Evolutionary conservation across 2,329 filamentous ascomycete genomes (phyloP).

Genomic region (Fusarium temperatum): DNA sequence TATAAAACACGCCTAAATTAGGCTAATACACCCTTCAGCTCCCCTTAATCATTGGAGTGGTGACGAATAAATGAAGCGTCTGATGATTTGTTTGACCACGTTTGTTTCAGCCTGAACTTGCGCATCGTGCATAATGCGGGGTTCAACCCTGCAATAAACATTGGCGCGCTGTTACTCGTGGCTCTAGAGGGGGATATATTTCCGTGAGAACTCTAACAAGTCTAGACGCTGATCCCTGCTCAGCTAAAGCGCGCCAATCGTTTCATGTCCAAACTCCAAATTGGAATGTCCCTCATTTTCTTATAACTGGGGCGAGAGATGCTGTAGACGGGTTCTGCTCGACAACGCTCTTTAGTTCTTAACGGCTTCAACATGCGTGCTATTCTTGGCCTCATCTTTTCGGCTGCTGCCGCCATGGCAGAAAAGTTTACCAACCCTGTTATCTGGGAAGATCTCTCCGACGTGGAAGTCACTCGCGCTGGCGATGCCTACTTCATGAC

Average conservation of each 20-base stretch:
- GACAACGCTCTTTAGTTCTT: not conserved
- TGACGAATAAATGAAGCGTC: not conserved
- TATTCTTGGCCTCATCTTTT: conserved; percentile 4
- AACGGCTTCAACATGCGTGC: conserved; percentile 3
- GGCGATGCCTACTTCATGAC: conserved; percentile 63
- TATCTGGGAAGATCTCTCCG: conserved; percentile 62
- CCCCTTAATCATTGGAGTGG: not conserved
- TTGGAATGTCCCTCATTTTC: not conserved
- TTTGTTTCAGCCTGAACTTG: not conserved
- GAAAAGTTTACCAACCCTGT: conserved; percentile 10
- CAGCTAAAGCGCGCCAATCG: not conserved
- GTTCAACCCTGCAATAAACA: not conserved
- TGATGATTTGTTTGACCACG: not conserved
- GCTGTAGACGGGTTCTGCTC: too few relatives aligned
- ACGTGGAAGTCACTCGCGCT: conserved; percentile 61
- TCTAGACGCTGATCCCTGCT: not conserved
- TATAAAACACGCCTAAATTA: not conserved
- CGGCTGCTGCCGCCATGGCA: not conserved
- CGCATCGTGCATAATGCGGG: not conserved
- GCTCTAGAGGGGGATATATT: not conserved
- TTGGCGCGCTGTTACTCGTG: not conserved
- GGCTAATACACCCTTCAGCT: not conserved
- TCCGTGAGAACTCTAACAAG: not conserved
- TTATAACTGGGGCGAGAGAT: not conserved
- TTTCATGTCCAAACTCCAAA: not conserved